Evolutionary conservation across 225 moss, liverwort and hornwort genomes (phyloP).

Genomic region (Sphagnum tenellum): DNA sequence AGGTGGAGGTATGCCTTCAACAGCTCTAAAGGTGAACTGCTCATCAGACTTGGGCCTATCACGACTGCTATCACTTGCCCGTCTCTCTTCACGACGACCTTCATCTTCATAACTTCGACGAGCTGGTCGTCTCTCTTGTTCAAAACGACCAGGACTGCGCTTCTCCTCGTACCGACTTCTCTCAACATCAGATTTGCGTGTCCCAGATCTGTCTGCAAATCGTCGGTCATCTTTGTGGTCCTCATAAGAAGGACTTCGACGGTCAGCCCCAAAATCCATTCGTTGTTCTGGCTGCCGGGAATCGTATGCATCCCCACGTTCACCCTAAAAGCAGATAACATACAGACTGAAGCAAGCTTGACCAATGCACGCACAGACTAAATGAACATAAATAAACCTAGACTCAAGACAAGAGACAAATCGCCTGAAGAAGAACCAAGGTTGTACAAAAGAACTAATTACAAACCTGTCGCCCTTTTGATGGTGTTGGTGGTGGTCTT

Average conservation of each 20-base stretch:
- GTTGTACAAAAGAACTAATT: neutral
- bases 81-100: conserved; percentile 66
- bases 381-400: too few species aligned
- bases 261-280: conserved; percentile 11
- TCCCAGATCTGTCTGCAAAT: conserved; percentile 24
- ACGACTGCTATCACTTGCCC: conserved; percentile 50
- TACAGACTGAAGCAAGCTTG: too few species aligned
- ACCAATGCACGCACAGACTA: too few species aligned
- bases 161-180: conserved; percentile 29
- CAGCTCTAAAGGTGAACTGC: conserved; percentile 56
- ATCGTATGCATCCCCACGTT: conserved; percentile 35
- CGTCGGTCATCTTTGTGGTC: conserved; percentile 23
- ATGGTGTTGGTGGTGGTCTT: conserved; percentile 14
- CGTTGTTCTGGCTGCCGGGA: conserved; percentile 26
- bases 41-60: conserved; percentile 46
- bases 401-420: too few species aligned
- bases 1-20: conserved; percentile 62
- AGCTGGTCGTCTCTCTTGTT: conserved; percentile 33
- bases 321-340: conserved; percentile 12
- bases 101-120: conserved; percentile 68
- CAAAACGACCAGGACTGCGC: conserved; percentile 33
- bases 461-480: conserved; percentile 31
- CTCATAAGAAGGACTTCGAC: conserved; percentile 39
- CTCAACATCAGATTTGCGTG: conserved; percentile 52
- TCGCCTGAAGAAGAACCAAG: too few species aligned